Evolutionary conservation across 768 basidiomycete species (phyloP), one percentile per base, ranked within the genome.

Genomic region (Termitomyces sp.): DNA sequence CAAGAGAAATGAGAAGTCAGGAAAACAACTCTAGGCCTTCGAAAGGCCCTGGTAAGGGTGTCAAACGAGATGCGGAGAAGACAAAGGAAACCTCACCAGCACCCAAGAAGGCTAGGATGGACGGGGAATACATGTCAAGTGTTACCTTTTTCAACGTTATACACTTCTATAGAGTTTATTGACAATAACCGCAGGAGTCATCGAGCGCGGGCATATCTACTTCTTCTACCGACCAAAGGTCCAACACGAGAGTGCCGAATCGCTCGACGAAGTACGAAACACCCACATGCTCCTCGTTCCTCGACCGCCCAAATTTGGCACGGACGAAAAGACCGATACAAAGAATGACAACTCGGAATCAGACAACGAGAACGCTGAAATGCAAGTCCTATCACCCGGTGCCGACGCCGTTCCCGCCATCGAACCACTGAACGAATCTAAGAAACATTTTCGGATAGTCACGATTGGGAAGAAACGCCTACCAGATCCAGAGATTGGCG

Each of bases 181-280:
- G 45, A 46, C 4, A 46, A 22, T 28, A 28, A 3, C 20, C 9
- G 0, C 9, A 45, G 84, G 83, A 9, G 81, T 80, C 11, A 84
- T 84, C 55, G 83, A 86, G 65, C 73, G 84, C 16, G 85, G 84
- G 9, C 82, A 86, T 62, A 78, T 88, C 49, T 87, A 87, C 71
- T 86, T 88, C 70, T 83, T 86, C 72, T 88, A 85, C 66, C 81
- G 83, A 12, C 86, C 85, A 4, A 79, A 82, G 33, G 84, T 86
- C 20, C 71, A 85, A 65, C 68, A 32, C 8, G 40, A 44, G 40
- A n/a, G 28, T 28, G 40, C 55, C 18, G n/a, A 42, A 42, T 55
- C 55, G 40, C 55, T 55, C 28, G 28, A 44, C 28, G 55, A 87
- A 60, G 77, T 88, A 36, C 75, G 76, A 62, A 81, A 83, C 54